Evolutionary conservation across 2,329 filamentous ascomycete species (phyloP).

Genomic region (Trichoderma sp.): DNA sequence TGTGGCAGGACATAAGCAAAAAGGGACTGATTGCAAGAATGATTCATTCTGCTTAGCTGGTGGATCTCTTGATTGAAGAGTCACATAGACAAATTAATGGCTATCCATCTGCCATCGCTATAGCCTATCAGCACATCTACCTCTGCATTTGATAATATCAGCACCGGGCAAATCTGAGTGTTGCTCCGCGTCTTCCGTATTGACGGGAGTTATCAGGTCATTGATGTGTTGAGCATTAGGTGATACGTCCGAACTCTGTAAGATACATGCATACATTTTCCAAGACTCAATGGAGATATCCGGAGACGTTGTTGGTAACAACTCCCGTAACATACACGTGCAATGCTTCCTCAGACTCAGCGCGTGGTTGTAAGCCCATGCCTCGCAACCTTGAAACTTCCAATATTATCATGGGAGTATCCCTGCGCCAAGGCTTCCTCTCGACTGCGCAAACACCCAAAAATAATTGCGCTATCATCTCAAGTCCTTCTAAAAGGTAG

Average conservation of each 20-base stretch:
- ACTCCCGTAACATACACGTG: not conserved
- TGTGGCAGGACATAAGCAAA: not conserved
- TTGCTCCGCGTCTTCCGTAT: not conserved
- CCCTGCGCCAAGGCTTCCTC: not conserved
- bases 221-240: not conserved
- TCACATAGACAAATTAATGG: not conserved
- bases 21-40: not conserved
- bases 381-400: not conserved
- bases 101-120: not conserved
- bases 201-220: not conserved
- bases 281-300: not conserved
- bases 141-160: not conserved
- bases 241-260: not conserved
- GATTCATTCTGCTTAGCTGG: not conserved
- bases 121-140: not conserved
- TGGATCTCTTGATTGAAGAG: slow-evolving; percentile 1
- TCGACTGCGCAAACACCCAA: not conserved
- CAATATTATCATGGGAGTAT: not conserved
- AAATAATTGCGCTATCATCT: not conserved
- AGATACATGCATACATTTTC: not conserved
- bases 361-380: not conserved
- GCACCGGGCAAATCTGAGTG: too few relatives aligned
- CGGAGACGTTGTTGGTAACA: not conserved
- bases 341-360: not conserved
- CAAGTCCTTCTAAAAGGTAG: slow-evolving; percentile 26